Evolutionary conservation across 352 stramenopile genomes (phyloP), one percentile per base, ranked within the genome.

Genomic region (Globisporangium spinosum): DNA sequence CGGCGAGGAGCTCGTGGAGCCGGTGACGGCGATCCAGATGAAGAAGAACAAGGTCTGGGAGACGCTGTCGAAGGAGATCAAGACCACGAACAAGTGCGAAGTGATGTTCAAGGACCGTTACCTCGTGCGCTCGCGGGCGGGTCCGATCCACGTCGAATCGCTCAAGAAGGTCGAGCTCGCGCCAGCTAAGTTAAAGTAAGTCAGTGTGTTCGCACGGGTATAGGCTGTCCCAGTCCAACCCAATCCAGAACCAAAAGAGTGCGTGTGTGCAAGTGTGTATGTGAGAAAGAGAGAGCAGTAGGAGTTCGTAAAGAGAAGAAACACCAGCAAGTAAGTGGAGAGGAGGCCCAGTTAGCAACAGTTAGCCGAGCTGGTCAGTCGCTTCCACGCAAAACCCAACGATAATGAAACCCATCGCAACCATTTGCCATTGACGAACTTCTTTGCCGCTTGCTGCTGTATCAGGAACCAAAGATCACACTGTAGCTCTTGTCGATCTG

Each of bases 21-120:
- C 84, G 20, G 82, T 92, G 53, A 92, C 84, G 9, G 73, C 84
- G 56, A 90, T 92, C 59, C 82, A 90, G 75, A 89, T 92, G 80
- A 92, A 92, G 79, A 92, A 92, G 77, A 89, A 90, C 78, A 92
- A 92, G 75, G 82, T 90, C 54, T 92, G 84, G 84, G 84, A 92
- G 49, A 78, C 80, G 58, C 55, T 92, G 22, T 76, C 75, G 73
- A 92, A 92, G 73, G 77, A 81, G 54, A 87, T 92, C 68, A 89
- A 83, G 77, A 90, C 82, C 40, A 90, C 79, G 71, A 87, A 87
- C 66, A 90, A 92, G 80, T 76, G 79, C 59, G 82, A 92, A 69
- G 70, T 92, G 57, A 71, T 87, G 82, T 92, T 87, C 72, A 72
- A 78, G 70, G 82, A 89, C 27, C 81, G 80, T 64, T 90, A 72